A percentile compares a stretch with the other conserved stretches of the same genome.
Evolutionary conservation across 768 basidiomycete genomes (phyloP).

Genomic region (Mycena kentingensis): DNA sequence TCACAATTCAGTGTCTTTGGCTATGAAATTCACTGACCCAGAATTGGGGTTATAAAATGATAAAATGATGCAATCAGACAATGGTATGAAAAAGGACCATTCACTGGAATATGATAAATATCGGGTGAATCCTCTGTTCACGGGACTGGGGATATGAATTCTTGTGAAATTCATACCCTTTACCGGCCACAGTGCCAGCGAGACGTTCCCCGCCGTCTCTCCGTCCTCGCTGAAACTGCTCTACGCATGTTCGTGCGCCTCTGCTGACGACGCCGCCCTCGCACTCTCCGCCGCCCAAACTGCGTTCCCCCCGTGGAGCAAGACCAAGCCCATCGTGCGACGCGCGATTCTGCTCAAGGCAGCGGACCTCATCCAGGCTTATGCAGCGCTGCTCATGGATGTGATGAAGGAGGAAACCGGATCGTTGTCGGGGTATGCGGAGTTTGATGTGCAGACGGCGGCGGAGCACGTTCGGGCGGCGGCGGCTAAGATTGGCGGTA

Average conservation of each 20-base stretch:
- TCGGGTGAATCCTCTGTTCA: too few species aligned
- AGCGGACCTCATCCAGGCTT: constrained; percentile 17
- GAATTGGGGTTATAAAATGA: too few species aligned
- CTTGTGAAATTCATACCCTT: too few species aligned
- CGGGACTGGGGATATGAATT: too few species aligned
- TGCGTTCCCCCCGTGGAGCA: constrained; percentile 19
- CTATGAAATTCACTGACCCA: too few species aligned
- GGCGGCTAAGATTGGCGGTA: constrained; percentile 11
- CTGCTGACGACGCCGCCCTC: constrained; percentile 8
- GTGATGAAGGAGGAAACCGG: constrained; percentile 18
- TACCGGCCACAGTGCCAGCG: background rate
- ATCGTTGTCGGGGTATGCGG: background rate
- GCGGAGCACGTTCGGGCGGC: constrained; percentile 13
- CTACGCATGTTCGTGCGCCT: constrained; percentile 16
- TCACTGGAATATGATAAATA: too few species aligned
- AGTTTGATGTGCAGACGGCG: constrained; percentile 9
- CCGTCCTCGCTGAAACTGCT: constrained; percentile 12
- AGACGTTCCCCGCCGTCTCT: constrained; percentile 17
- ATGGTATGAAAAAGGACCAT: too few species aligned
- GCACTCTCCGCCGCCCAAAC: constrained; percentile 16
- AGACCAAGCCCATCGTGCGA: constrained; percentile 16
- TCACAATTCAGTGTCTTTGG: too few species aligned
- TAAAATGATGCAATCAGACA: too few species aligned
- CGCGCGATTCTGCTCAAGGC: constrained; percentile 22
- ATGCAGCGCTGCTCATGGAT: constrained; percentile 4